Evolutionary conservation across 345 rosid species (phyloP), one percentile per base, ranked within the genome.

Genomic region (Syzygium jambos): DNA sequence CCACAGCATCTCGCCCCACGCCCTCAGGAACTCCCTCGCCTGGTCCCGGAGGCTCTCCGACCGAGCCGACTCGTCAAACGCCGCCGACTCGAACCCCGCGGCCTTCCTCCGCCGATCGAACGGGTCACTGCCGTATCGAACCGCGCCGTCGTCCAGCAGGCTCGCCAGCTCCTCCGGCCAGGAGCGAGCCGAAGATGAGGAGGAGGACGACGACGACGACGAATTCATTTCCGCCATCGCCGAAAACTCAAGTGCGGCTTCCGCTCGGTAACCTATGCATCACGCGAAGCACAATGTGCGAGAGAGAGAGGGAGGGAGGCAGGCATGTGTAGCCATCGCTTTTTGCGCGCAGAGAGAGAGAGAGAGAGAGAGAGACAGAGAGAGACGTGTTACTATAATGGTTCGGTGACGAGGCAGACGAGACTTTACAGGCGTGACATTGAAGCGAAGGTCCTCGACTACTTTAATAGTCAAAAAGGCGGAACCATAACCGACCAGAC

Each of bases 1-100:
- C 86, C 95, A 10, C 63, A 96, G 90, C 97, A 97, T 93, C 92
- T 97, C 98, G 9, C 94, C 95, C 99, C 99, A 97, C n/a, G 98
- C 94, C 90, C 92, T 95, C 85, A 93, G 85, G 85, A 97, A 95
- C 88, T 93, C 99, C 53, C 91, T 92, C 88, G 90, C 93, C 80
- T 95, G 96, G 86, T 95, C 98, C 89, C 86, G 94, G 82, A 95
- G 89, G 78, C 91, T 93, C 94, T 96, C 99, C 52, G 89, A 57
- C 59, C 90, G 90, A 53, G 85, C 90, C 90, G 61, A 86, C 54
- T 87, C 90, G 46, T 88, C 80, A 11, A 2, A 19, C 6, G 25
- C 90, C 86, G 85, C 34, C 78, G 82, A 88, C 25, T 55, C 90
- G 51, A 57, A 68, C 29, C 25, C 80, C 49, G 25, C 89, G 78